Evolutionary conservation across 768 basidiomycete genomes (phyloP), one percentile per base, ranked within the genome.

Genomic region (Amanita subjunquillea): DNA sequence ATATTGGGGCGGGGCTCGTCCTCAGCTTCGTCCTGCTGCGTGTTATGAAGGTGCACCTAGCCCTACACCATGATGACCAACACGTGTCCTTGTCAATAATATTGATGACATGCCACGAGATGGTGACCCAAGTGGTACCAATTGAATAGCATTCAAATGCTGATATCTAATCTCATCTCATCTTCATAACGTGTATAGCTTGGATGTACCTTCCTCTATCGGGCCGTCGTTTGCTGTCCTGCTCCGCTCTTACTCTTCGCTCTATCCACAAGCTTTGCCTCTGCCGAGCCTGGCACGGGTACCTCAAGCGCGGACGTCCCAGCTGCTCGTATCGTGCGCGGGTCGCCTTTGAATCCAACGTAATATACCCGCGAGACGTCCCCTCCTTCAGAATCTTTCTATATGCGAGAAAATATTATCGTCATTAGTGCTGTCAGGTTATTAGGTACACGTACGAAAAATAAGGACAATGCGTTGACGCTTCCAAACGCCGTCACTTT

Each of bases 331-430:
- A 29, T 63, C 15, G 73, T 71, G 50, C 73, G 70, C 44, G 73
- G 70, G 57, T 89, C 85, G 39, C 90, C 91, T 63, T 82, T 86
- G 73, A 93, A 93, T 17, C 90, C 90, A 40, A 92, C 60, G 60
- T 83, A 93, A 62, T 85, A 93, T 36, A 92, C 65, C 23, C 85
- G 70, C 3, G 85, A 78, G 15, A 67, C 56, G 6, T 87, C 83
- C 25, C 75, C 83, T 4, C 85, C 87, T 3, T 72, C 73, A 2
- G 87, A 71, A 39, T 89, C 79, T 50, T 78, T 80, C 87, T 89
- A 56, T 25, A 52, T 34, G 27, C 17, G 42, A 15, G 27, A 6
- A 38, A 17, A 17, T 17, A 17, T 17, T 17, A 17, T 17, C 17
- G 17, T 17, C 0, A 38, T 50, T 15, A 47, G 36, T 50, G n/a